These are phyloP conservation scores for Vitis amurensis DNA, from an alignment of 164 flowering plant genomes.

Conservation along the genomic window DNA sequence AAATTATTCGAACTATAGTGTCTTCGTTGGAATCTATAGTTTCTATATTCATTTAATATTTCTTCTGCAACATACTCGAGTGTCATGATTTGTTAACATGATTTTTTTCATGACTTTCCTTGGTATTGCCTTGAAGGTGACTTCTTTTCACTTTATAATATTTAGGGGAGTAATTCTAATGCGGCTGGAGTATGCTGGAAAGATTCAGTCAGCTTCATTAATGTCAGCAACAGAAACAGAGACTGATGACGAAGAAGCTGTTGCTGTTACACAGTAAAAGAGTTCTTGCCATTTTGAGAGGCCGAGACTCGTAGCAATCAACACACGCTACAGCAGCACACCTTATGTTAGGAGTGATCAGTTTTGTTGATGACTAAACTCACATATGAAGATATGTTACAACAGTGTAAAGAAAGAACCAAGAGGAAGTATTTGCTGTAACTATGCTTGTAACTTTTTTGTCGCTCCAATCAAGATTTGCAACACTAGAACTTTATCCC, in stretches of 20 bases:
- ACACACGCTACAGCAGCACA: not conserved
- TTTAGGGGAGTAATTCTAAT: conserved; percentile 93
- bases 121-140: too few relatives aligned
- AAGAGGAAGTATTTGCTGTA: too few relatives aligned
- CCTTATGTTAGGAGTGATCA: not conserved
- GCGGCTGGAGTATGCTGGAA: conserved; percentile 85
- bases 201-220: conserved; percentile 87
- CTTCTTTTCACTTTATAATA: too few relatives aligned
- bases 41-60: not conserved
- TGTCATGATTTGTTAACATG: too few relatives aligned
- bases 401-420: too few relatives aligned
- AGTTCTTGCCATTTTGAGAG: not conserved
- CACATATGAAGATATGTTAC: too few relatives aligned
- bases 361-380: conserved; percentile 6
- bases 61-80: too few relatives aligned
- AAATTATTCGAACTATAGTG: too few relatives aligned
- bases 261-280: conserved; percentile 13
- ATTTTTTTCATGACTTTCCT: too few relatives aligned
- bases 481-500: too few relatives aligned
- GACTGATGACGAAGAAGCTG: conserved; percentile 27
- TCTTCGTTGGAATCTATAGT: not conserved
- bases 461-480: too few relatives aligned
- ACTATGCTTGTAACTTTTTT: too few relatives aligned
- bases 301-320: not conserved
- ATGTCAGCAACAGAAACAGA: conserved; percentile 66